A percentile compares a stretch with the other conserved stretches of the same genome.
Evolutionary conservation across 768 basidiomycete species (phyloP).

Genomic region (Amyloporia xantha): DNA sequence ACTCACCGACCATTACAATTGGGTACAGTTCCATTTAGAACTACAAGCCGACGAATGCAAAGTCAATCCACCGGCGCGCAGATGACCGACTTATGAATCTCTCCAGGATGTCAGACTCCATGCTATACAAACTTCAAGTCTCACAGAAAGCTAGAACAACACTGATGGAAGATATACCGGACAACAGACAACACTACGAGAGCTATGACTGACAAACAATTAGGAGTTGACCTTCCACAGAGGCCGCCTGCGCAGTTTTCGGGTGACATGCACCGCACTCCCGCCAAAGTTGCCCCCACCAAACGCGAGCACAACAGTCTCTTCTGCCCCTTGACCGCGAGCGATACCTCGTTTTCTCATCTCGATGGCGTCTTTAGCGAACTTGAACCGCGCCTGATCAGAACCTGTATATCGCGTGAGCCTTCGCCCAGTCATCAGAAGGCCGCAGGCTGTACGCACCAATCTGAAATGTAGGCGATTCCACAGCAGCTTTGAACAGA

Average conservation of each 20-base stretch:
- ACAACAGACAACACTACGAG: conserved; percentile 13
- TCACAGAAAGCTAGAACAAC: conserved; percentile 1
- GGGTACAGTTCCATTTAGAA: no score
- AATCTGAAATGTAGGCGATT: conserved; percentile 73
- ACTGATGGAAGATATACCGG: conserved; percentile 14
- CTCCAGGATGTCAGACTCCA: no score
- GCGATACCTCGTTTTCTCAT: conserved; percentile 72
- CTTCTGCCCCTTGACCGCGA: conserved; percentile 66
- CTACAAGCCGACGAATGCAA: no score
- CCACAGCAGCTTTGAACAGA: conserved; percentile 76
- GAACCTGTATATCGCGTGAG: conserved; percentile 44
- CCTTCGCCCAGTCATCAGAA: not conserved
- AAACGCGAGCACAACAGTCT: conserved; percentile 90
- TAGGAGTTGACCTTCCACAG: conserved; percentile 36
- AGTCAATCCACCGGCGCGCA: no score
- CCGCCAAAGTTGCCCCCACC: conserved; percentile 61
- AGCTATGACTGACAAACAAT: conserved; percentile 4
- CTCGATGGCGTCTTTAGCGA: conserved; percentile 87
- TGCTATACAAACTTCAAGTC: no score
- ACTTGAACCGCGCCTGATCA: conserved; percentile 84
- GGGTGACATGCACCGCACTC: conserved; percentile 81
- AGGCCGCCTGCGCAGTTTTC: conserved; percentile 60
- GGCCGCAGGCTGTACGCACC: conserved; percentile 34
- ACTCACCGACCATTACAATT: no score
- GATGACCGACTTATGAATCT: no score